These are phyloP conservation scores for Trichoderma sp. DNA, from an alignment of 2,329 filamentous ascomycete genomes.

Conservation along the genomic window DNA sequence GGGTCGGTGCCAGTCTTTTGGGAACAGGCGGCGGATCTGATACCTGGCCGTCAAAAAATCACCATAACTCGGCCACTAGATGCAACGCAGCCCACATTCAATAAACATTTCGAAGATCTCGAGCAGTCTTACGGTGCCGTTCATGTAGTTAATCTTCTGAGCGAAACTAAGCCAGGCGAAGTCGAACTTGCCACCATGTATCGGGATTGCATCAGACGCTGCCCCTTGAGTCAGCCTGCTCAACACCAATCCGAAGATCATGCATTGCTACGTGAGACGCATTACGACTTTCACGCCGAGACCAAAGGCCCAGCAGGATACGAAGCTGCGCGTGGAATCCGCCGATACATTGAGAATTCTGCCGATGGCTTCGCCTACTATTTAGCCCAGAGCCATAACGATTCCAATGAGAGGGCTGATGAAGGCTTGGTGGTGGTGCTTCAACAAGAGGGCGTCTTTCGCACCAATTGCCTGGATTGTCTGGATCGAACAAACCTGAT, in stretches of 20 bases:
- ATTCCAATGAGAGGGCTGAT: slow-evolving; percentile 42
- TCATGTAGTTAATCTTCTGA: slow-evolving; percentile 92
- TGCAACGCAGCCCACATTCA: slow-evolving; percentile 89
- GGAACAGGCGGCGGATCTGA: slow-evolving; percentile 85
- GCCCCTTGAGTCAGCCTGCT: slow-evolving; percentile 61
- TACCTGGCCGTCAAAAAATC: slow-evolving; percentile 94
- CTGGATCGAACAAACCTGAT: slow-evolving; percentile 94
- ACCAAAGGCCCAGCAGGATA: slow-evolving; percentile 84
- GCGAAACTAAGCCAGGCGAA: slow-evolving; percentile 81
- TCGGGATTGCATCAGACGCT: slow-evolving; percentile 70
- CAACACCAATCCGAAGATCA: slow-evolving; percentile 61
- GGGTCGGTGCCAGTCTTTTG: slow-evolving; percentile 96
- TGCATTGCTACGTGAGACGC: slow-evolving; percentile 72
- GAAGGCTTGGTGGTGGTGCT: slow-evolving; percentile 66
- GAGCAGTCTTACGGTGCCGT: slow-evolving; percentile 84
- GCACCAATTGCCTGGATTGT: slow-evolving; percentile 95
- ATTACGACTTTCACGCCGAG: slow-evolving; percentile 96
- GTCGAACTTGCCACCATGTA: slow-evolving; percentile 79
- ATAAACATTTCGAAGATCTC: slow-evolving; percentile 89
- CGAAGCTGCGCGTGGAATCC: slow-evolving; percentile 83
- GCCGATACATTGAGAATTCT: slow-evolving; percentile 71
- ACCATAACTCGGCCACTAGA: slow-evolving; percentile 82
- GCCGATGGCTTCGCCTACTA: slow-evolving; percentile 92
- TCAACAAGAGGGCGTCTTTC: slow-evolving; percentile 92
- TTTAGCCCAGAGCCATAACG: slow-evolving; percentile 68